These are phyloP conservation scores for Marasmius oreades DNA, from an alignment of 1,284 basidiomycete species.

Conservation along the genomic window DNA sequence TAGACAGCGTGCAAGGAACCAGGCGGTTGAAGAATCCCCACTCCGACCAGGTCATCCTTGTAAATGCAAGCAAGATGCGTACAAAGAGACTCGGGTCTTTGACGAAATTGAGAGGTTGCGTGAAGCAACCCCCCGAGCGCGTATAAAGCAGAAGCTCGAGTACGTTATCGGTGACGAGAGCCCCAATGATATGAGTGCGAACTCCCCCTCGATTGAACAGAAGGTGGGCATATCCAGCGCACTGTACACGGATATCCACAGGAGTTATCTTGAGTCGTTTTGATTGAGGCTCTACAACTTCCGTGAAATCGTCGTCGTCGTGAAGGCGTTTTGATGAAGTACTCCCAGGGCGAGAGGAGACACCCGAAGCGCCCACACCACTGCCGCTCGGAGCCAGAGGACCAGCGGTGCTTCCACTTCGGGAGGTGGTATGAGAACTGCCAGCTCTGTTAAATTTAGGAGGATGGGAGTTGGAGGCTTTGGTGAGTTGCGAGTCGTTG, in stretches of 20 bases:
- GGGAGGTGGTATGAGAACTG: no score
- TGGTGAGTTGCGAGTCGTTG: no score
- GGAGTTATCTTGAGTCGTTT: no score
- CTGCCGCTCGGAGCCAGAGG: no score
- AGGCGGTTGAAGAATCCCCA: neutral
- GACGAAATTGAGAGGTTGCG: conserved; percentile 15
- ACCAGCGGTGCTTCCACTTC: no score
- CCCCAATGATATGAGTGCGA: conserved; percentile 15
- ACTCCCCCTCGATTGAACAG: conserved; percentile 16
- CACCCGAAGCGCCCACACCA: no score
- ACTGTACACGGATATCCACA: conserved; percentile 7
- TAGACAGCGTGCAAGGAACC: neutral
- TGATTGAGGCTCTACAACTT: no score
- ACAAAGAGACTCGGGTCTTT: neutral
- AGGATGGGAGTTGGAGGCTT: no score
- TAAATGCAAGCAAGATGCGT: neutral
- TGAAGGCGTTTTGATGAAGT: no score
- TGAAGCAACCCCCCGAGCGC: conserved; percentile 11
- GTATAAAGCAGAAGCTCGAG: conserved; percentile 15
- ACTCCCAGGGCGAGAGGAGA: no score
- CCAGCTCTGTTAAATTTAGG: no score
- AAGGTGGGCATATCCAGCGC: conserved; percentile 18
- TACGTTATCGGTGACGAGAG: conserved; percentile 5
- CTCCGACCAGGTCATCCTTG: neutral
- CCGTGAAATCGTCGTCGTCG: no score